Base-by-base conservation (phyloP, 1,284 basidiomycete species). In the Cutaneotrichosporon sp. region DNA sequence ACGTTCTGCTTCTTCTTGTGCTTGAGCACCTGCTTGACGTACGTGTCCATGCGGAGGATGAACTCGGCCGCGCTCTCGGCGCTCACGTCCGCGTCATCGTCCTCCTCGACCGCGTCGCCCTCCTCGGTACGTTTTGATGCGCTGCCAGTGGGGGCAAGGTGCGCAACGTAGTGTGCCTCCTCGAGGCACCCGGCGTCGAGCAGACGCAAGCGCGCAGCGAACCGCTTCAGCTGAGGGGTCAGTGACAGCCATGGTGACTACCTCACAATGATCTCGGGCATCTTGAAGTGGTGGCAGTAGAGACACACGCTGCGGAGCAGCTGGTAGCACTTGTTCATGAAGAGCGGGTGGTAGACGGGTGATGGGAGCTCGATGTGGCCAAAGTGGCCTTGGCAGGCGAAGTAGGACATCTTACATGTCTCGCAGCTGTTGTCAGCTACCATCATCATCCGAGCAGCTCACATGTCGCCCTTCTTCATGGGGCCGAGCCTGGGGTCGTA, bases 401-500 rank as follows among this genome's bases (percentile, higher is more conserved):
- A 98, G 73, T 92, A 94, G 54, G 87, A 91, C 68, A 95, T 85
- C 60, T 86, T 88, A 78, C 97, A 99, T 79, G 97, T 97, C 69
- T 90, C 83, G 80, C 97, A 99, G 66, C 95, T 97, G 75, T 25
- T 11, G 60, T 58, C 47, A 62, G 56, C 22, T 18, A 3, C 0
- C 31, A 8, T 45, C 42, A 4, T 11, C n/a, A n/a, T n/a, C n/a
- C n/a, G n/a, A 6, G 1, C 25, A 16, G 4, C 92, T 69, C 72
- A 95, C 93, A 97, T 87, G 77, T 97, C 94, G 58, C 88, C 85
- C 64, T 85, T 85, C 72, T 89, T 88, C 79, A 89, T 89, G 29
- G 97, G 97, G 2, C 97, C 97, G 25, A 99, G 87, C 49, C 91
- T 89, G 57, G 94, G 91, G 81, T 99, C 97, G 76, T 99, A 99